Base-by-base conservation (phyloP, 2,329 filamentous ascomycete genomes). In the Trichoderma koningiopsis region DNA sequence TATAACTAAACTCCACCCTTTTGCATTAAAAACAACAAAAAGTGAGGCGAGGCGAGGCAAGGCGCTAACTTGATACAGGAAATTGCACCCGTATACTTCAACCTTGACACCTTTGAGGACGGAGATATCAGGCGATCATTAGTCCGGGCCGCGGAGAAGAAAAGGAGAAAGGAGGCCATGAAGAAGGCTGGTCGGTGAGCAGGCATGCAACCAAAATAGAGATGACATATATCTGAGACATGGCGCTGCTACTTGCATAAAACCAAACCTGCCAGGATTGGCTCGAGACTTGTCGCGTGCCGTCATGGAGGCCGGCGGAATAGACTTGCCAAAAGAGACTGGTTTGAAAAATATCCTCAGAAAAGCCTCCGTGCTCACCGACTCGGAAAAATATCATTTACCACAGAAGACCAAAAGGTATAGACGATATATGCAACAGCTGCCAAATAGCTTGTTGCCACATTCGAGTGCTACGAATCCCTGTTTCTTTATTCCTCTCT, bases 11-110 rank as follows among this genome's bases (percentile, higher is more conserved):
- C 64, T 33, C 56, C 56, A 13, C 49, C 14, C 27, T 52, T 40
- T 53, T 69, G 52, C 53, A 31, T 69, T 40, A 6, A 40, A 43
- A 40, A 40, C 14, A 16, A 37, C 11, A 37, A 19, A 40, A 37
- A 63, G n/a, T 27, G 57, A 63, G 60, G 62, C 37, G 62, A 31
- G 35, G 55, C 19, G 40, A 53, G 47, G 53, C 27, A 52, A 10
- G 35, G 47, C 19, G 53, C 69, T 70, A 29, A 68, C 53, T 47
- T 24, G 16, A 14, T 49, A 10, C 73, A 94, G 92, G 96, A 99
- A 80, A 97, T 98, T 73, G 94, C 96, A 5, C 94, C 94, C 2
- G 88, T 86, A 22, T 99, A 99, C 82, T 99, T 97, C 80, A 93
- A 99, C 76, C 80, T 97, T 13, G 86, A 89, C 1, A 86, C 87